Evolutionary conservation across 352 stramenopile genomes (phyloP).

Genomic region (Phytophthora kernoviae): DNA sequence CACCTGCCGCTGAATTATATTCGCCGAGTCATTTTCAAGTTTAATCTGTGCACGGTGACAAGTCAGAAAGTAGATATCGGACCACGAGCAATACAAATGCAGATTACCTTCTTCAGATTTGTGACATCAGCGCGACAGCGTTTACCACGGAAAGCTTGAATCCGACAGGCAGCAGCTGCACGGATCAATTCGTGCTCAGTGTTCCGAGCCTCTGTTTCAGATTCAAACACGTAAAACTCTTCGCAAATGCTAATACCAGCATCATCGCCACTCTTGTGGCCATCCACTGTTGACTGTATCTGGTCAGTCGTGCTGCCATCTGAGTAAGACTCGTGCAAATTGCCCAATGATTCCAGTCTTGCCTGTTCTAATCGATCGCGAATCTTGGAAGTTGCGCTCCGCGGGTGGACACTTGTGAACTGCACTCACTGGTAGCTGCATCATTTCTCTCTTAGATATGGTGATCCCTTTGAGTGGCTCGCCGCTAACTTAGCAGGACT

Average conservation of each 20-base stretch:
- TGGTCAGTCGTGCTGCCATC: constrained; percentile 1
- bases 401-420: constrained; percentile 20
- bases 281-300: not conserved
- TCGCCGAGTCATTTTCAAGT: constrained; percentile 24
- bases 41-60: constrained; percentile 12
- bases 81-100: not conserved
- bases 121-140: constrained; percentile 29
- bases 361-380: constrained; percentile 38
- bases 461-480: constrained; percentile 2
- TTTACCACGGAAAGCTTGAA: constrained; percentile 42
- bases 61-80: not conserved
- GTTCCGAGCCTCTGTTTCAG: constrained; percentile 14
- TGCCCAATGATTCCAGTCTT: constrained; percentile 29
- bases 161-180: constrained; percentile 27
- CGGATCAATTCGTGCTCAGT: constrained; percentile 31
- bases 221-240: constrained; percentile 22
- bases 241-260: constrained; percentile 30
- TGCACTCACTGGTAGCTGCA: not conserved
- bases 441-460: constrained; percentile 1
- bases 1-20: constrained; percentile 28
- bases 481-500: constrained; percentile 9
- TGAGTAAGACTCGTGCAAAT: constrained; percentile 12
- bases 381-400: constrained; percentile 36
- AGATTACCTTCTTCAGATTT: constrained; percentile 30
- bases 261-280: constrained; percentile 3